Evolutionary conservation across 495 filamentous ascomycete species (phyloP), one percentile per base, ranked within the genome.

Genomic region (Astrothelium subdiscretum): DNA sequence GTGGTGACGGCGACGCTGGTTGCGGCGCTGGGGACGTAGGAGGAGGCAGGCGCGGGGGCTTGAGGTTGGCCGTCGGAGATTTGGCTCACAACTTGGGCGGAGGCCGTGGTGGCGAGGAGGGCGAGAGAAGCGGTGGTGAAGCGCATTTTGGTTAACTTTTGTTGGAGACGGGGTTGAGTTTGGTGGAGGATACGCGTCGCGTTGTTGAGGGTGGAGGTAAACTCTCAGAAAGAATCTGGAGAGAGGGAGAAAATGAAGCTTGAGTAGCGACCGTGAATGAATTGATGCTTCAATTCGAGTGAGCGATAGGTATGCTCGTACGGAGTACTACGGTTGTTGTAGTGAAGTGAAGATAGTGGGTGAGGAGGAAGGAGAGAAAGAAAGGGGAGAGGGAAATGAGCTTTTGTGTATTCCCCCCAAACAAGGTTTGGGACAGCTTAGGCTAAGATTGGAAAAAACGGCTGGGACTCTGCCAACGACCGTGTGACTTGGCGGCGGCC

Each of bases 31-130:
- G 43, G 20, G 20, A 20, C 20, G 48, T 27, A 6, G 6, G 22
- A 26, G 48, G 48, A 27, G 3, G 48, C 48, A 10, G 48, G 48
- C 5, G 48, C 48, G 48, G 48, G 48, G 8, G 48, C 48, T 54
- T 54, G 48, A 20, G 48, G 48, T 20, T 54, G 48, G 48, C 48
- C 48, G 24, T 54, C 48, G 24, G 48, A 54, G 48, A 54, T 54
- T 54, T 54, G 48, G 48, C 22, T 27, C 5, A 54, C 48, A 24
- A 54, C 24, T 15, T 54, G 48, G 15, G 48, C 48, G 15, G 48
- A 54, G 48, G 48, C 48, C 5, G 48, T 29, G 48, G 48, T 54
- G 22, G 48, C 48, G 48, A 54, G 48, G 24, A 54, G 48, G 48
- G 48, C 48, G 48, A 54, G 22, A 24, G 48, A 27, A 15, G 48